Percentiles rank a stretch among this genome's conserved stretches.
Evolutionary conservation across 73 alveolate genomes (phyloP).

Genomic region (Tetrahymena elliotti): DNA sequence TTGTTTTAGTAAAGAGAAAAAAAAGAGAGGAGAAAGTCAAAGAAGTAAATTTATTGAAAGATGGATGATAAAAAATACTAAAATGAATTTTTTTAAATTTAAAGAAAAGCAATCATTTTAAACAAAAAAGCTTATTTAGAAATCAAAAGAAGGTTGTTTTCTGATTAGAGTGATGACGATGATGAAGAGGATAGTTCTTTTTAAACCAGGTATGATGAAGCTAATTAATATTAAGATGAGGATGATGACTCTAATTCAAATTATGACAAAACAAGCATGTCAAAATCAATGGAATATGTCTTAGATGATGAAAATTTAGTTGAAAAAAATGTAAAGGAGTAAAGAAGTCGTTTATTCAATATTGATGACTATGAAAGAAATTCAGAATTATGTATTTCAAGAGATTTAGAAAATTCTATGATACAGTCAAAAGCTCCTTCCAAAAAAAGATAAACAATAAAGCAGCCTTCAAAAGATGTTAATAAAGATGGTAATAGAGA

Average conservation of each 20-base stretch:
- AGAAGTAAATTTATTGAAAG: not conserved
- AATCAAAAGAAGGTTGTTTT: not conserved
- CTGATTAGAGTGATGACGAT: not conserved
- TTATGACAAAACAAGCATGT: not conserved
- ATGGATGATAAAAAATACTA: not conserved
- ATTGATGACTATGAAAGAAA: not conserved
- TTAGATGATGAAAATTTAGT: not conserved
- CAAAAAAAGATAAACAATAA: not conserved
- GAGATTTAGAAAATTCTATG: not conserved
- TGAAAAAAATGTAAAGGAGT: not conserved
- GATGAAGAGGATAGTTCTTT: not conserved
- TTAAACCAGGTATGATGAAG: not conserved
- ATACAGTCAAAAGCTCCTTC: not conserved
- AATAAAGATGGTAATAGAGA: not conserved
- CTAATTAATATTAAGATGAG: not conserved
- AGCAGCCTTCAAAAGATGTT: not conserved
- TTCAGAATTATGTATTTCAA: not conserved
- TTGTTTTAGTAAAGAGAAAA: not conserved
- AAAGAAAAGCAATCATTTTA: not conserved
- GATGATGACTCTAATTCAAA: not conserved
- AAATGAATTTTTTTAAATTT: not conserved
- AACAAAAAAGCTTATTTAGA: not conserved
- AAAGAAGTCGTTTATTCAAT: not conserved
- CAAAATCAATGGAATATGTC: not conserved
- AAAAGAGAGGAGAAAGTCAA: not conserved